Base-by-base conservation (phyloP, 139 green algal species). In the Penium margaritaceum region DNA sequence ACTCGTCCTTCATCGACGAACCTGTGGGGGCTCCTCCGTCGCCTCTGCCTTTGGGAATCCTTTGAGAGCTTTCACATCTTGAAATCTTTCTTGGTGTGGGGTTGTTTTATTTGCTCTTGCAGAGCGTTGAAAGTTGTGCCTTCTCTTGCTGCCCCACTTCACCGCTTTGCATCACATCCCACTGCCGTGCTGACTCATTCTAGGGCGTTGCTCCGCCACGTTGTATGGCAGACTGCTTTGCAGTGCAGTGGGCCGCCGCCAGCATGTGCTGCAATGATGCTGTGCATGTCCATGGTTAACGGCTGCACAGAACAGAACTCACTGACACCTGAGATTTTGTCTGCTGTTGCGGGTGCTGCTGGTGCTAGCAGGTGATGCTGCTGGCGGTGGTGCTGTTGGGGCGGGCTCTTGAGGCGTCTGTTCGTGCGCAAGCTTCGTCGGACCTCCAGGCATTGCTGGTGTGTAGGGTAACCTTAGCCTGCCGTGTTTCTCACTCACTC, bases 361-460 rank as follows among this genome's bases (percentile, higher is more conserved):
- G 41, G 41, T 17, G 2, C 5, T 12, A 17, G 24, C 68, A 76
- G 68, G 34, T 94, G 19, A 96, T 96, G 91, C 90, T 96, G 83
- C 88, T 96, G 69, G 90, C 87, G n/a, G 94, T 96, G 55, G 90
- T 96, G 75, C 86, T 96, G 75, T 83, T 96, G 47, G 91, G 91
- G 1, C 62, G 90, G 7, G 83, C 89, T 2, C 76, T 96, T 39
- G 91, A 96, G 73, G 84, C 87, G 2, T 76, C 84, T 1, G 91
- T 75, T 17, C 63, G 79, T 19, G 79, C 79, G 14, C 34, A 57
- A 17, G 75, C 75, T 3, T 33, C 61, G 21, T 34, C 33, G 7
- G 79, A 85, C 75, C 33, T 85, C 9, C 21, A 73, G 27, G 60
- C 55, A 1, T 53, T 83, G 17, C 34, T 73, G 63, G 63, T 73